Conservation (phyloP, 306 rosid species). For the Cucurbita moschata region DNA sequence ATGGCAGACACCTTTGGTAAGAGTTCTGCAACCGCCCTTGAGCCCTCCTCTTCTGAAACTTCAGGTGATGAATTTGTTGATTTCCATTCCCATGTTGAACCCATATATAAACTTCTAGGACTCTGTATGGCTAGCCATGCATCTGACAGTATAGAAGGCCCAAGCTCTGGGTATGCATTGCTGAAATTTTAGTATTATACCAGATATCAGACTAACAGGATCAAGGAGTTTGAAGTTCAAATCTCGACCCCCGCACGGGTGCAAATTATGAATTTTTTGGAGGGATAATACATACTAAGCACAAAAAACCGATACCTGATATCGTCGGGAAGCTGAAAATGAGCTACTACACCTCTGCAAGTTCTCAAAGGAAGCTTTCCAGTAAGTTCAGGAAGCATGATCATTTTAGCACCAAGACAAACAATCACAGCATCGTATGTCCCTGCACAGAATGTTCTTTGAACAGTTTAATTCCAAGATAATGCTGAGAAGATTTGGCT, state of each 20-base stretch:
- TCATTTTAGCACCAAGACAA: conserved; percentile 78
- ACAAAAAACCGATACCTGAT: conserved; percentile 23
- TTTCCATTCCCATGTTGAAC: conserved; percentile 95
- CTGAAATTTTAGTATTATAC: conserved; percentile 24
- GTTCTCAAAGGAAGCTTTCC: conserved; percentile 89
- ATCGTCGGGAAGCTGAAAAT: conserved; percentile 47
- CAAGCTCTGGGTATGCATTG: conserved; percentile 39
- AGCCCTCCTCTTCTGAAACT: conserved; percentile 50
- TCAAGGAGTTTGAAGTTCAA: neutral
- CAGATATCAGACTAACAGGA: neutral
- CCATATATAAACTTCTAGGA: conserved; percentile 41
- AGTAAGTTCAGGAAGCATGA: conserved; percentile 64
- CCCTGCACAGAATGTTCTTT: conserved; percentile 23
- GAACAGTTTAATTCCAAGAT: neutral
- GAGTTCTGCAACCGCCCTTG: conserved; percentile 46
- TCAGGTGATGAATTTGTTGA: conserved; percentile 49
- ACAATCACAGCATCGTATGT: conserved; percentile 66
- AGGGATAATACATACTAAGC: neutral
- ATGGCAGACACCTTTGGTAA: conserved; percentile 54
- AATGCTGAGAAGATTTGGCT: neutral
- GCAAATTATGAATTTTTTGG: neutral
- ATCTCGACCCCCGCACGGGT: no score
- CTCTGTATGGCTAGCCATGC: conserved; percentile 81
- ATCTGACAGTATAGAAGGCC: conserved; percentile 73
- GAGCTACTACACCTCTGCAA: conserved; percentile 78